phyloP scores from a whole-genome alignment of 306 rosid species.

The Ziziphus jujuba region DNA sequence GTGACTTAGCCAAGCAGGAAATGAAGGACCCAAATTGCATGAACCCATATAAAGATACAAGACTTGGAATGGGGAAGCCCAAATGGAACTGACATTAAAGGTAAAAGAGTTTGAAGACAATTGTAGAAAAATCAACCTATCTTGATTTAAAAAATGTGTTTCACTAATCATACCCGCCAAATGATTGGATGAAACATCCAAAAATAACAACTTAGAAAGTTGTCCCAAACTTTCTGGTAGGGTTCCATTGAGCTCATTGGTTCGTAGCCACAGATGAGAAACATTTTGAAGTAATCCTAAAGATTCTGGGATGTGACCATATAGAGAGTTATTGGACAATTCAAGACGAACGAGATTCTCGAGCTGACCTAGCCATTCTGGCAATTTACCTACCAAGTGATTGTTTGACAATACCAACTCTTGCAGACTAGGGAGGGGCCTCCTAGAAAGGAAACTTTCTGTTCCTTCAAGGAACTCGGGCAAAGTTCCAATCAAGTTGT shows the following conservation, averaged over 20 bases:
- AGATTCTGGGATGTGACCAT: slow-evolving; percentile 34
- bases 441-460: slow-evolving; percentile 1
- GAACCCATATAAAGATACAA: no score
- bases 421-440: slow-evolving; percentile 23
- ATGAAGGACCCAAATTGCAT: no score
- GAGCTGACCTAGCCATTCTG: slow-evolving; percentile 33
- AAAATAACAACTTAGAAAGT: no score
- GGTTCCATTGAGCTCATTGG: slow-evolving; percentile 38
- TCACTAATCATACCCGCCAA: no score
- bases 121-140: no score
- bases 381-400: slow-evolving; percentile 32
- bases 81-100: no score
- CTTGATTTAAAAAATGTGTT: no score
- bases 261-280: not conserved
- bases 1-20: no score
- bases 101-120: no score
- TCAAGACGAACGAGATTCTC: slow-evolving; percentile 17
- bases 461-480: slow-evolving; percentile 14
- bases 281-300: slow-evolving; percentile 28
- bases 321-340: slow-evolving; percentile 24
- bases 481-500: slow-evolving; percentile 25
- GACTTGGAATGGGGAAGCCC: no score
- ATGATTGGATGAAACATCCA: no score
- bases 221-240: slow-evolving; percentile 28
- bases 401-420: not conserved